Evolutionary conservation across 495 filamentous ascomycete species (phyloP).

Genomic region (Cetradonia linearis): DNA sequence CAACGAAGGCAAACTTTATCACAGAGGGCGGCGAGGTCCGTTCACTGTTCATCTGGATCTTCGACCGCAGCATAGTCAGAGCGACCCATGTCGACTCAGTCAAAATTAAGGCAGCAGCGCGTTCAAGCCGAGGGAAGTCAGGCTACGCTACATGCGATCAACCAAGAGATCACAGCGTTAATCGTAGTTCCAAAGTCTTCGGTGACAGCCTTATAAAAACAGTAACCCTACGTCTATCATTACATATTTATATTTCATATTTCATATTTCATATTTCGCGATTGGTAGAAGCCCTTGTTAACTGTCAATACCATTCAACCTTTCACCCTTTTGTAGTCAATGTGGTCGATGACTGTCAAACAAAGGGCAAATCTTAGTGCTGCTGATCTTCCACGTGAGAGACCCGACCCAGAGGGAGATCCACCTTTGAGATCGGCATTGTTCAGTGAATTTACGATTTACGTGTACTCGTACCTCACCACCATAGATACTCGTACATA

Average conservation of each 20-base stretch:
- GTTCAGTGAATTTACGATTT: background rate
- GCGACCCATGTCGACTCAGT: too few relatives aligned
- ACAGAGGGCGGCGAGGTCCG: background rate
- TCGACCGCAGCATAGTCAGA: background rate
- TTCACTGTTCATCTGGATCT: background rate
- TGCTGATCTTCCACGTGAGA: conserved; percentile 9
- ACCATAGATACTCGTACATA: background rate
- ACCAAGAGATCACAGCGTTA: background rate
- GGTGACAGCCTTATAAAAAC: background rate
- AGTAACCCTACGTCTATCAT: too few relatives aligned
- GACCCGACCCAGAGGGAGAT: conserved; percentile 5
- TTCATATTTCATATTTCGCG: background rate
- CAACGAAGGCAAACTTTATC: background rate
- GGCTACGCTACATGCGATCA: background rate
- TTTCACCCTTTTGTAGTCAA: background rate
- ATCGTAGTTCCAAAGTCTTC: background rate
- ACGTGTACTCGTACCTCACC: background rate
- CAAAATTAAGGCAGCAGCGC: conserved; percentile 2
- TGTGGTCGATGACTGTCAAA: background rate
- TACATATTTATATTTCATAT: too few relatives aligned
- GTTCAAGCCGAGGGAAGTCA: background rate
- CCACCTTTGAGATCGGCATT: conserved; percentile 3
- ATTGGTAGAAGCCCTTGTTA: background rate
- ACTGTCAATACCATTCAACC: background rate
- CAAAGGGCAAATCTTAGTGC: background rate